Evolutionary conservation across 495 filamentous ascomycete species (phyloP).

Genomic region (Hamigera avellanea): DNA sequence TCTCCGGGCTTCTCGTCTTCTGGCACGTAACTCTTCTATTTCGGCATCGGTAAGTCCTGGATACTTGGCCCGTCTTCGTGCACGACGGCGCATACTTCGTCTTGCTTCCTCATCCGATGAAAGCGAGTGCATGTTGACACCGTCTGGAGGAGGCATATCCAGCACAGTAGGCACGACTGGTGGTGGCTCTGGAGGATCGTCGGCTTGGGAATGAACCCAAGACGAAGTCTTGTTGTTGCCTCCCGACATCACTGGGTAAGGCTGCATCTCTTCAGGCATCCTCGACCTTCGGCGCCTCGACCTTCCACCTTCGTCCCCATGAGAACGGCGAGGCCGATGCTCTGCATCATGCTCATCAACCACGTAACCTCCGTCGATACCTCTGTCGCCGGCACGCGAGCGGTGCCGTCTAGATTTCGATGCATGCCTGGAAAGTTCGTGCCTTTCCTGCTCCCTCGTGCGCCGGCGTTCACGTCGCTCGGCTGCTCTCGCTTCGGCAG

Average conservation of each 20-base stretch:
- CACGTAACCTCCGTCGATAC: constrained; percentile 6
- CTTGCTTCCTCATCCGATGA: constrained; percentile 32
- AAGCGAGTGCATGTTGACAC: constrained; percentile 21
- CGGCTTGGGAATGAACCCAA: constrained; percentile 46
- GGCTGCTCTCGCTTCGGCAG: constrained; percentile 27
- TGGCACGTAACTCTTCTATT: constrained; percentile 23
- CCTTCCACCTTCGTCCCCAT: constrained; percentile 18
- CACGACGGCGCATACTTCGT: constrained; percentile 23
- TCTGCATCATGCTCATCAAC: constrained; percentile 13
- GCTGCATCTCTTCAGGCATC: constrained; percentile 5
- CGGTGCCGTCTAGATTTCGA: constrained; percentile 20
- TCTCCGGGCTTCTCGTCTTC: constrained; percentile 19
- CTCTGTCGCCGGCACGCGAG: constrained; percentile 21
- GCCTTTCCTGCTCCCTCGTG: constrained; percentile 26
- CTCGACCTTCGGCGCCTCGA: constrained; percentile 22
- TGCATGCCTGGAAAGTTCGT: constrained; percentile 13
- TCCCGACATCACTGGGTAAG: constrained; percentile 18
- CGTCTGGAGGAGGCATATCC: constrained; percentile 35
- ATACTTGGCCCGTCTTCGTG: constrained; percentile 26
- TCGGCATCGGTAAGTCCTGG: constrained; percentile 28
- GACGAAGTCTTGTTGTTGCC: constrained; percentile 43
- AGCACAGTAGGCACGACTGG: constrained; percentile 42
- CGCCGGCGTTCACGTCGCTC: constrained; percentile 26
- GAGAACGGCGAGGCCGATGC: constrained; percentile 10
- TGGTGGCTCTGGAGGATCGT: constrained; percentile 47